A percentile compares a stretch with the other conserved stretches of the same genome.
Conservation (phyloP, 2,329 filamentous ascomycete species). For the Fusarium heterosporum region DNA sequence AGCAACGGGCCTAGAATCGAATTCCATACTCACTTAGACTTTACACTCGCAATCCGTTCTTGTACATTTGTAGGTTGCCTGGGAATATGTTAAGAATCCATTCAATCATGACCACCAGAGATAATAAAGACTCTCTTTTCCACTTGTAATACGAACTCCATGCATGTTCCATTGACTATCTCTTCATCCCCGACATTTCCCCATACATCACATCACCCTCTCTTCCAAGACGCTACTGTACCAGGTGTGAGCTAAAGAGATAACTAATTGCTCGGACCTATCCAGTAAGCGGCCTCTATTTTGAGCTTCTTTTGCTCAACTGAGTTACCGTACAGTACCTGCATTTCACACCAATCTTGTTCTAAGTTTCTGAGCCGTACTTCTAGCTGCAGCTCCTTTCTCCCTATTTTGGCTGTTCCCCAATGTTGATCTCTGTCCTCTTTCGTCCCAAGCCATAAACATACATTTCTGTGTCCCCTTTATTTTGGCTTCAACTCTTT, state of each 20-base stretch:
- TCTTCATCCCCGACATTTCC: constrained; percentile 20
- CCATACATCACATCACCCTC: constrained; percentile 11
- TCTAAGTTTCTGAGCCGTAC: constrained; percentile 5
- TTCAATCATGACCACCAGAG: background rate
- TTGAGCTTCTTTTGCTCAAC: background rate
- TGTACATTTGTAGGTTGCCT: constrained; percentile 40
- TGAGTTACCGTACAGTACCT: background rate
- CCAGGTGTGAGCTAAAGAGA: constrained; percentile 1
- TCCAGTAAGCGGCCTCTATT: constrained; percentile 8
- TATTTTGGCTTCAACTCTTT: constrained; percentile 1
- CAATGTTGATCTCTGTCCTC: constrained; percentile 23
- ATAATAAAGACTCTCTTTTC: constrained; percentile 24
- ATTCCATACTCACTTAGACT: constrained; percentile 39
- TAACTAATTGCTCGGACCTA: constrained; percentile 2
- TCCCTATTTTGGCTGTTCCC: constrained; percentile 5
- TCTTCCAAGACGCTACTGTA: constrained; percentile 14
- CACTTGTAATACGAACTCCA: background rate
- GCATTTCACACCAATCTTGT: background rate
- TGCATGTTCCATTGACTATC: constrained; percentile 15
- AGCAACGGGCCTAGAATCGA: constrained; percentile 21
- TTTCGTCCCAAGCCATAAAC: constrained; percentile 12
- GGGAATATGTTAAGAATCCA: constrained; percentile 37
- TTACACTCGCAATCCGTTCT: constrained; percentile 22
- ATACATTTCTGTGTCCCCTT: background rate
- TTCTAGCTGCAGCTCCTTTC: constrained; percentile 1